phyloP scores from a whole-genome alignment of 1,284 basidiomycete species.

The Naganishia sp. region DNA sequence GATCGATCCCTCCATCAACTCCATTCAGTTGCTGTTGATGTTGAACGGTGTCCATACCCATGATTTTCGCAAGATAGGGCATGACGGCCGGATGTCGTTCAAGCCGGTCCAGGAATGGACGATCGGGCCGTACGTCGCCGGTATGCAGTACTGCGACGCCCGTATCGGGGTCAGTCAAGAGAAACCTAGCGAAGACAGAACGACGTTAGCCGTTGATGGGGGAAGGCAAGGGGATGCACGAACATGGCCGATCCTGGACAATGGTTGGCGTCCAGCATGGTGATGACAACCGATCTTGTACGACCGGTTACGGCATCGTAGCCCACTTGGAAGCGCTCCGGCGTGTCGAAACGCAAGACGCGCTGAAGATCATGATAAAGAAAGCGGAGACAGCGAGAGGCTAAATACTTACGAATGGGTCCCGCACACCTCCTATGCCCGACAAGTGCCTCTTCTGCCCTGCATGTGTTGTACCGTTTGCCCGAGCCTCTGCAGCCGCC shows the following conservation, averaged over 20 bases:
- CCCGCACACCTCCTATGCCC: background rate
- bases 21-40: background rate
- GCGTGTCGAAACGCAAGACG: constrained; percentile 9
- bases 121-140: constrained; percentile 86
- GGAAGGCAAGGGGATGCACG: constrained; percentile 38
- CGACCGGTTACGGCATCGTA: constrained; percentile 17
- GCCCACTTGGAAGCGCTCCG: background rate
- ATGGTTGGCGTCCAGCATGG: constrained; percentile 87
- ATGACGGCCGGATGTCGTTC: constrained; percentile 68
- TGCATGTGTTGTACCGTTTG: constrained; percentile 47
- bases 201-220: background rate
- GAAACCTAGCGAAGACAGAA: constrained; percentile 64
- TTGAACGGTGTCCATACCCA: constrained; percentile 1
- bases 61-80: constrained; percentile 57
- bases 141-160: constrained; percentile 79
- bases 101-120: constrained; percentile 70
- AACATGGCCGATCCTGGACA: constrained; percentile 92
- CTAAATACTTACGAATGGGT: constrained; percentile 12
- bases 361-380: constrained; percentile 1
- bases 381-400: background rate
- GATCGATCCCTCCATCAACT: too few species aligned
- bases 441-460: background rate
- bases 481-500: constrained; percentile 54
- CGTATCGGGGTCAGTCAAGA: constrained; percentile 65
- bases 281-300: background rate